Evolutionary conservation across 495 filamentous ascomycete genomes (phyloP), one percentile per base, ranked within the genome.

Genomic region (Aspergillus wentii): DNA sequence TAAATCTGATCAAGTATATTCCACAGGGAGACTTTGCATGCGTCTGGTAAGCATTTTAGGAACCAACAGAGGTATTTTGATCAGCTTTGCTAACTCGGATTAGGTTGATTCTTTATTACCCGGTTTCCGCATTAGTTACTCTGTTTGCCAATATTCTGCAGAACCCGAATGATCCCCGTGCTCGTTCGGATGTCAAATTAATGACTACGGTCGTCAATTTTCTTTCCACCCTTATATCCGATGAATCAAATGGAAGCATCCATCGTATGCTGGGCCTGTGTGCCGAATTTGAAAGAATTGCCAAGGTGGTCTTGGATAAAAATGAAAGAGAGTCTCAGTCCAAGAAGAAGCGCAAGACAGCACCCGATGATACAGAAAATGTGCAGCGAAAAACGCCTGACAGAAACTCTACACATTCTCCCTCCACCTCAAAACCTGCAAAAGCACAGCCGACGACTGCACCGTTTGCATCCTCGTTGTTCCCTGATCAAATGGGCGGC

Each of bases 81-180:
- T 11, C 39, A 33, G 46, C 51, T 23, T 52, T 64, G 50, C 46
- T 53, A 43, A 57, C 33, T 15, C 6, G 2, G 3, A 40, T 8
- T 21, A 94, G 89, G 90, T 76, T 98, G 48, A 88, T 96, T 53
- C 71, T 98, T 25, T 98, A 98, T 64, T 98, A 92, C 64, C 92
- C 92, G 4, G 89, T 98, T 11, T 96, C 94, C 3, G 86, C 92
- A 8, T 75, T 97, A 9, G 88, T 98, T 3, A 98, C 92, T 3
- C 71, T 98, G 18, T 98, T 98, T 54, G 92, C 90, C 35, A 95
- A 97, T 56, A 92, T 98, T 38, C 69, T 98, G 3, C 94, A 98
- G 57, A 97, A 97, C 44, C 94, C 94, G 0, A 82, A 86, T 43
- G 92, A 98, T 56, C 75, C 81, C 5, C 82, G 88, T 21, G 88